Conservation (phyloP, 805 yeast genomes). For the Candida saitoana region DNA sequence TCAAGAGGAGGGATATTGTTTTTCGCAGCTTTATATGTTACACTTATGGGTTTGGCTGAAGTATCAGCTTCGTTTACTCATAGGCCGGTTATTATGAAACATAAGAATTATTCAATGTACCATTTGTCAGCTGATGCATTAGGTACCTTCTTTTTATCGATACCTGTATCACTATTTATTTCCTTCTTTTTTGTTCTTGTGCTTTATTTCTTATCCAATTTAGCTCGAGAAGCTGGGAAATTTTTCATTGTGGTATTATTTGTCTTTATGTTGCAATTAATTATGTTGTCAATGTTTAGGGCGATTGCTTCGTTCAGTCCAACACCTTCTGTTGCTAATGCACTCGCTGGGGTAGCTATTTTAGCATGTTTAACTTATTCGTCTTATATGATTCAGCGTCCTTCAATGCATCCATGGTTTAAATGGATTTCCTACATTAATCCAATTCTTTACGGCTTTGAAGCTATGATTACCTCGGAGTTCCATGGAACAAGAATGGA, state of each 20-base stretch:
- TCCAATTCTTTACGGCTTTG: constrained; percentile 44
- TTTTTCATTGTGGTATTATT: constrained; percentile 37
- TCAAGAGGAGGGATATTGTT: constrained; percentile 63
- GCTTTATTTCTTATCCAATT: constrained; percentile 48
- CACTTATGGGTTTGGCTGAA: constrained; percentile 58
- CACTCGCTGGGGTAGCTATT: constrained; percentile 41
- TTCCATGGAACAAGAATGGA: constrained; percentile 52
- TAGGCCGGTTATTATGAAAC: constrained; percentile 66
- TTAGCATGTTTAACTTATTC: constrained; percentile 55
- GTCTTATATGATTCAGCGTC: constrained; percentile 41
- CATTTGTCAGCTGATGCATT: constrained; percentile 72
- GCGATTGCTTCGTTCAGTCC: constrained; percentile 41
- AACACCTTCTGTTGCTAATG: constrained; percentile 38
- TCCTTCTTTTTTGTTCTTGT: constrained; percentile 29
- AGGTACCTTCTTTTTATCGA: constrained; percentile 54
- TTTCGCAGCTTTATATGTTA: constrained; percentile 57
- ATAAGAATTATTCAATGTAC: constrained; percentile 66
- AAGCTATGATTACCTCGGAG: constrained; percentile 61
- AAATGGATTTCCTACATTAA: constrained; percentile 45
- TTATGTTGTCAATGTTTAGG: constrained; percentile 40
- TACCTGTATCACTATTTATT: constrained; percentile 53
- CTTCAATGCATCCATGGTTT: constrained; percentile 61
- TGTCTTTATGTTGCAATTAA: constrained; percentile 27
- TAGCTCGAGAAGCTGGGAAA: constrained; percentile 32
- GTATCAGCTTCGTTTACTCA: constrained; percentile 54